Evolutionary conservation across 2,329 filamentous ascomycete species (phyloP).

Genomic region (Diaporthe ilicicola): DNA sequence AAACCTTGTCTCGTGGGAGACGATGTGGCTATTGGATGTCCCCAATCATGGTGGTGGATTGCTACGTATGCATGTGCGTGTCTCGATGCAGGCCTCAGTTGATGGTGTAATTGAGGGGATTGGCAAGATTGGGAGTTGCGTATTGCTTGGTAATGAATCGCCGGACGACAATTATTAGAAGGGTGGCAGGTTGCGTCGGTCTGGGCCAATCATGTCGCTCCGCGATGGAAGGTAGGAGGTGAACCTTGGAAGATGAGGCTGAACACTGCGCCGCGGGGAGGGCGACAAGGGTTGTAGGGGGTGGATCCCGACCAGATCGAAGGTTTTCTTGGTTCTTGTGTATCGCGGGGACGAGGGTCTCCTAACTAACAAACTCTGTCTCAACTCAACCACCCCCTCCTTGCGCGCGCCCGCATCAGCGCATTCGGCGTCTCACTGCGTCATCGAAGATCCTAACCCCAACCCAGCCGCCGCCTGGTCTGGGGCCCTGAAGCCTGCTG

Average conservation of each 20-base stretch:
- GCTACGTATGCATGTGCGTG: too few species aligned
- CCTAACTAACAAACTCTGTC: slow-evolving; percentile 22
- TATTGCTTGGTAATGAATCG: background rate
- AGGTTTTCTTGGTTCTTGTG: slow-evolving; percentile 20
- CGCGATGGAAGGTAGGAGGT: background rate
- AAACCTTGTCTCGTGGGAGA: background rate
- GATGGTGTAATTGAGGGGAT: background rate
- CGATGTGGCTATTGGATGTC: background rate
- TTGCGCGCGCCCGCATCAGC: background rate
- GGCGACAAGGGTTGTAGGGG: background rate
- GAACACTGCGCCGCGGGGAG: slow-evolving; percentile 8
- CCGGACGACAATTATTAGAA: background rate
- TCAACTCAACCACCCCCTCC: slow-evolving; percentile 2
- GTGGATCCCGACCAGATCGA: background rate
- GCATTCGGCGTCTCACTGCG: background rate
- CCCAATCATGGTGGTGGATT: background rate
- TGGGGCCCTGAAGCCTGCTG: background rate
- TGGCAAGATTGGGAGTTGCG: background rate
- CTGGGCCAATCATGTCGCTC: background rate
- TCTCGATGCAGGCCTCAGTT: too few species aligned
- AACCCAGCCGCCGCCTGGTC: slow-evolving; percentile 5
- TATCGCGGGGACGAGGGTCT: slow-evolving; percentile 4
- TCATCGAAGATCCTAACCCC: slow-evolving; percentile 8
- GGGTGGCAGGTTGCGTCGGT: background rate
- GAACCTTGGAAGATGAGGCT: slow-evolving; percentile 15